Conservation (phyloP, 768 basidiomycete species). For the Neoboletus brunneissimus region DNA sequence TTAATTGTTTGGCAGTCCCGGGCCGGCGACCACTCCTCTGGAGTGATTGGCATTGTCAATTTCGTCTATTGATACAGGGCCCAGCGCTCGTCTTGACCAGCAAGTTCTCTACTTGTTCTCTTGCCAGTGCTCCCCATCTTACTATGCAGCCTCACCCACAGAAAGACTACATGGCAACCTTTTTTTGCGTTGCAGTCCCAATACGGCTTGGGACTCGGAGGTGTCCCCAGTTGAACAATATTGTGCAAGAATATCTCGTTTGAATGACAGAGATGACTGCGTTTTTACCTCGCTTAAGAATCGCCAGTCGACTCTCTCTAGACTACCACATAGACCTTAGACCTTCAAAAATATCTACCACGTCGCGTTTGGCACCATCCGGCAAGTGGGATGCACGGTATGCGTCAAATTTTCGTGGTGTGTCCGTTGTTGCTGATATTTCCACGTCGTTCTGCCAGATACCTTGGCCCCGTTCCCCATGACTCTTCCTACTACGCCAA, state of each 20-base stretch:
- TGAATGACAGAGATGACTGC: not conserved
- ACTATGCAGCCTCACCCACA: too few relatives aligned
- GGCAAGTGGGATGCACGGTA: conserved; percentile 19
- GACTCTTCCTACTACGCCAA: conserved; percentile 12
- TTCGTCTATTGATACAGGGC: too few relatives aligned
- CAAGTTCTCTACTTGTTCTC: too few relatives aligned
- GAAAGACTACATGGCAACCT: too few relatives aligned
- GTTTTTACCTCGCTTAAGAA: not conserved
- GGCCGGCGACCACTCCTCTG: too few relatives aligned
- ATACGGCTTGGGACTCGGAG: too few relatives aligned
- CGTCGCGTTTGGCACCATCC: conserved; percentile 17
- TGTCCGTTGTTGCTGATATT: not conserved
- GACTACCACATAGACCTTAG: conserved; percentile 1
- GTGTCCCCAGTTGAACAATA: too few relatives aligned
- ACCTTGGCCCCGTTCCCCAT: conserved; percentile 12
- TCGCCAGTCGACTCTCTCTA: not conserved
- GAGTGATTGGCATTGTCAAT: too few relatives aligned
- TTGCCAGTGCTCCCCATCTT: too few relatives aligned
- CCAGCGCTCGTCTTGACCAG: too few relatives aligned
- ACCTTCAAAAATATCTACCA: not conserved
- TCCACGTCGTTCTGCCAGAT: not conserved
- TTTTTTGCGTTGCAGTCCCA: too few relatives aligned
- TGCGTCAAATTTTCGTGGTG: not conserved
- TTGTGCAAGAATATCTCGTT: conserved; percentile 12
- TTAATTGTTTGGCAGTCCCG: too few relatives aligned